phyloP scores from a whole-genome alignment of 257 asterid genomes.

The Ajuga chamaepitys region DNA sequence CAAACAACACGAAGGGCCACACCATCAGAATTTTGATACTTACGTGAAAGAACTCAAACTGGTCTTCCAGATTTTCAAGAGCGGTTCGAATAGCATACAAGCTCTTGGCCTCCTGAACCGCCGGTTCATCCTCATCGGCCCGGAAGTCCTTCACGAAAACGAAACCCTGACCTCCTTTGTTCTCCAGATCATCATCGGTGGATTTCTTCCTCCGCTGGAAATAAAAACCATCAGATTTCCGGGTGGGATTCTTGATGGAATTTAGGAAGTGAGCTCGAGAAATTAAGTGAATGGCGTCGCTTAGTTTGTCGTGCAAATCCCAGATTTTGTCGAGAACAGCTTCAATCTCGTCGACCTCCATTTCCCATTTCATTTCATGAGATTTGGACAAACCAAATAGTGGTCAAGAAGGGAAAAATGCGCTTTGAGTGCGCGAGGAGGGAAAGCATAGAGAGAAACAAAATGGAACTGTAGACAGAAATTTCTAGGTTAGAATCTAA shows the following conservation, averaged over 20 bases:
- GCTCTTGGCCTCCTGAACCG: conserved; percentile 87
- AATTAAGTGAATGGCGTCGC: conserved; percentile 88
- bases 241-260: conserved; percentile 50
- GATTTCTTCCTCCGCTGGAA: conserved; percentile 32
- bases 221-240: conserved; percentile 32
- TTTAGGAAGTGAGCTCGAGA: conserved; percentile 77
- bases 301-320: conserved; percentile 96
- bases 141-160: conserved; percentile 72
- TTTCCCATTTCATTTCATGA: conserved; percentile 82
- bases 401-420: background rate
- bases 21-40: conserved; percentile 5
- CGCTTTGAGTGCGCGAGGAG: conserved; percentile 18
- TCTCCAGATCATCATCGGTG: conserved; percentile 24
- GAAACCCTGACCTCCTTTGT: conserved; percentile 40
- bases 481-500: conserved; percentile 14
- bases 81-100: conserved; percentile 81
- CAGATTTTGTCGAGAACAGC: conserved; percentile 79
- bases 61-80: conserved; percentile 92
- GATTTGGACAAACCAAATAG: background rate
- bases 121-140: conserved; percentile 48
- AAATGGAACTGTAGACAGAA: background rate
- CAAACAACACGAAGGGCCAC: background rate
- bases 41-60: conserved; percentile 87
- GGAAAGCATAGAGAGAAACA: conserved; percentile 19
- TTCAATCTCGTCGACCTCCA: conserved; percentile 85